These are phyloP conservation scores for Neospora caninum DNA, from an alignment of 169 alveolate species.

Conservation along the genomic window DNA sequence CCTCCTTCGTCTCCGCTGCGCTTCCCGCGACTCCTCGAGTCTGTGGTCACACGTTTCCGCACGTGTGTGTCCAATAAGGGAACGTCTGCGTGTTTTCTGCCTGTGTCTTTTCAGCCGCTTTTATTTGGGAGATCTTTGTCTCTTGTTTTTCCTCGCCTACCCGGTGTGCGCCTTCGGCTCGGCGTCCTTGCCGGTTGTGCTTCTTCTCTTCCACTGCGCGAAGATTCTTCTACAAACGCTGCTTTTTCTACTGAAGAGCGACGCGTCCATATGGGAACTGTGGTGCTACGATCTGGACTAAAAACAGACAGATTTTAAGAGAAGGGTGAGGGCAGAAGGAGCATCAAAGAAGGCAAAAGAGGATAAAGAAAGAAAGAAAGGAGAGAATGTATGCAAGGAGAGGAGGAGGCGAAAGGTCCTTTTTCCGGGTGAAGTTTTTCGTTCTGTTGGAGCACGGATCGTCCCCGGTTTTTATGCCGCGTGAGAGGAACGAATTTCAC, in stretches of 20 bases:
- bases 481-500: too few relatives aligned
- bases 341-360: neutral
- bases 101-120: slow-evolving; percentile 9
- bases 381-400: neutral
- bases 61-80: too few relatives aligned
- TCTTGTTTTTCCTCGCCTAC: slow-evolving; percentile 17
- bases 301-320: neutral
- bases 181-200: neutral
- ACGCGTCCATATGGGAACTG: slow-evolving; percentile 23
- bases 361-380: neutral
- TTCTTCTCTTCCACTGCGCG: neutral
- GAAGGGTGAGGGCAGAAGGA: too few relatives aligned
- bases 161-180: slow-evolving; percentile 19
- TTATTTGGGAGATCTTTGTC: neutral
- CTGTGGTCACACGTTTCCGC: too few relatives aligned
- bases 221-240: neutral
- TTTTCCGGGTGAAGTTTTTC: neutral
- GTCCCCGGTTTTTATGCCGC: too few relatives aligned
- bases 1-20: too few relatives aligned
- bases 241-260: slow-evolving; percentile 7
- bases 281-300: slow-evolving; percentile 44
- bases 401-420: neutral
- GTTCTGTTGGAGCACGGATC: too few relatives aligned
- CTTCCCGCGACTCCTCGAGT: too few relatives aligned
- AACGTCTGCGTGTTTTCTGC: neutral